Base-by-base conservation (phyloP, 306 rosid species). In the Sicyos baderoa region DNA sequence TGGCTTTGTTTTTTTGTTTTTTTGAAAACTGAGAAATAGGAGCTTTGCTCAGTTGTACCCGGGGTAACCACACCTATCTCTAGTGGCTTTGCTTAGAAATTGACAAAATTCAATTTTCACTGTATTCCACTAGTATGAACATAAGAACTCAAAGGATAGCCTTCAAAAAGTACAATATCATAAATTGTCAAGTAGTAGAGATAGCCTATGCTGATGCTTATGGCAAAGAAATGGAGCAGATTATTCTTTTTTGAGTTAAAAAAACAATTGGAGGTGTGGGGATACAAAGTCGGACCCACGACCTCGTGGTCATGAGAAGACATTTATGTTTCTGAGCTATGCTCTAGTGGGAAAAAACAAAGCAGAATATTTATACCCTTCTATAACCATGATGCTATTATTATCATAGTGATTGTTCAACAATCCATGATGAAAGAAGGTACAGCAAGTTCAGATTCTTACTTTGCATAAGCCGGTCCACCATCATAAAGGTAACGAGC, bases 381-480 rank as follows among this genome's bases (percentile, higher is more conserved):
- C 4, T 66, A 2, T 11, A 42, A 45, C 53, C 17, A 65, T 17
- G 35, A 22, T 18, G 12, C 17, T 29, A 29, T 25, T 25, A 21
- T 23, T 14, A 57, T 59, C 66, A 61, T 4, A 16, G 35, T 32
- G 9, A n/a, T 17, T 37, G 45, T 62, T 62, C 25, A 62, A 37
- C 8, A 62, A 62, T 62, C 27, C 75, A 58, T 4, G 44, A 40
- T 17, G 4, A 74, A 40, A 29, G 42, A 68, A 45, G 61, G 60
- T 11, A 75, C 57, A 59, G 60, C 44, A 74, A 79, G 80, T 47
- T 76, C 71, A 59, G 75, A 80, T 78, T 53, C 62, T 82, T 87
- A 92, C 98, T 84, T 92, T 27, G 98, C 82, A 74, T 92, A 92
- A 63, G 96, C 98, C 3, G 96, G 98, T 76, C 98, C 98, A 23